Evolutionary conservation across 2,329 filamentous ascomycete species (phyloP).

Genomic region (Cytospora mali): DNA sequence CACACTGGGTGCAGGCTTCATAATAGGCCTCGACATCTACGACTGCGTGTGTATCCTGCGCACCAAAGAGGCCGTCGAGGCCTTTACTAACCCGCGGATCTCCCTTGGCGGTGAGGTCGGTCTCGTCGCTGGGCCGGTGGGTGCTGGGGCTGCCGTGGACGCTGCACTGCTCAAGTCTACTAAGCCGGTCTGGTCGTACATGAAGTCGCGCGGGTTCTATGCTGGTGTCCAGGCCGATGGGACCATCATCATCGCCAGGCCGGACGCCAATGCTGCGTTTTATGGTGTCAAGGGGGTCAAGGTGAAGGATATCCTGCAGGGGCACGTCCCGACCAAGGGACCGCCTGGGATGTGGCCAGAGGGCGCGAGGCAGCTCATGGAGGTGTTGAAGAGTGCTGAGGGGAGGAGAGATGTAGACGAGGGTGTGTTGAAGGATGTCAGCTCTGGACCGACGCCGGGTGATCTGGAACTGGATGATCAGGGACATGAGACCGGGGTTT

Average conservation of each 20-base stretch:
- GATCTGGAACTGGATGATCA: constrained; percentile 60
- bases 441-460: constrained; percentile 69
- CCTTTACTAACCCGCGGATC: constrained; percentile 66
- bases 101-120: constrained; percentile 70
- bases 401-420: constrained; percentile 27
- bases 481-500: neutral
- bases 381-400: constrained; percentile 31
- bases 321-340: constrained; percentile 26
- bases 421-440: constrained; percentile 44
- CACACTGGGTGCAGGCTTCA: constrained; percentile 68
- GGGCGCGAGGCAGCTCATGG: constrained; percentile 28
- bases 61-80: constrained; percentile 65
- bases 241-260: constrained; percentile 71
- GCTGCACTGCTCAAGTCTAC: constrained; percentile 50
- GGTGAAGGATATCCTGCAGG: constrained; percentile 28
- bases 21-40: constrained; percentile 74
- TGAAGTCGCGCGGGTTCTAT: constrained; percentile 73
- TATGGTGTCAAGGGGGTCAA: constrained; percentile 52
- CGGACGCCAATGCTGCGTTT: constrained; percentile 72
- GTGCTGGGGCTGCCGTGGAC: constrained; percentile 65
- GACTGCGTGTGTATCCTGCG: constrained; percentile 77
- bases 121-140: constrained; percentile 59
- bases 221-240: constrained; percentile 74
- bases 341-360: constrained; percentile 25
- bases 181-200: constrained; percentile 70